Conservation (phyloP, 345 rosid genomes). For the Eutrema heterophyllum region DNA sequence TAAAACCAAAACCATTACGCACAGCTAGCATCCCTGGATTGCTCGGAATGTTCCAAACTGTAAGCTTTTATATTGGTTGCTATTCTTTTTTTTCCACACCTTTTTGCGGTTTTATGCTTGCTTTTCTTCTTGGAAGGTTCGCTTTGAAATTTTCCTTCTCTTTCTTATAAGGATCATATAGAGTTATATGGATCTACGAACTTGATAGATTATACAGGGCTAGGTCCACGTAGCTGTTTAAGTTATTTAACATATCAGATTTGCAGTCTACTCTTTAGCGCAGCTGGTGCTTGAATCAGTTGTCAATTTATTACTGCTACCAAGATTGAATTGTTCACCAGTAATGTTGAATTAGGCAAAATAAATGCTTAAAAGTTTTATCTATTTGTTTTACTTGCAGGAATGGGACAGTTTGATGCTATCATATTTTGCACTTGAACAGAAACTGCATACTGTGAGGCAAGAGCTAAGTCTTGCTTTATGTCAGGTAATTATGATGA, state of each 20-base stretch:
- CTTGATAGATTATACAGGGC: neutral
- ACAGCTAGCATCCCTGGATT: conserved; percentile 96
- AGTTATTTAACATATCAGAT: neutral
- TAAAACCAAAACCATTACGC: conserved; percentile 77
- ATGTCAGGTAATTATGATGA: conserved; percentile 65
- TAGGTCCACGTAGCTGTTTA: neutral
- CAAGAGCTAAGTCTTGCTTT: conserved; percentile 96
- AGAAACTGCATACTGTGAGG: conserved; percentile 89
- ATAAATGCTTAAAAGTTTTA: conserved; percentile 7
- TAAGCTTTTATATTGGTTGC: conserved; percentile 25
- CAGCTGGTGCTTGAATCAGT: neutral
- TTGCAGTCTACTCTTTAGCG: neutral
- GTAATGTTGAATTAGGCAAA: neutral
- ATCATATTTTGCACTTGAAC: conserved; percentile 92
- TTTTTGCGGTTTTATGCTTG: neutral
- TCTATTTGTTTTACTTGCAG: conserved; percentile 35
- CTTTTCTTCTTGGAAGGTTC: neutral
- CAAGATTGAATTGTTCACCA: neutral
- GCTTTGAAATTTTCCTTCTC: neutral
- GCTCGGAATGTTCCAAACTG: conserved; percentile 90
- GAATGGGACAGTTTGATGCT: conserved; percentile 98
- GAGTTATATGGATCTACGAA: neutral
- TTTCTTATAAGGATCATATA: neutral
- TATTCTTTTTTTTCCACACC: neutral
- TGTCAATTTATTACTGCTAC: neutral